Percentiles rank a stretch among this genome's conserved stretches.
These are phyloP conservation scores for Penicillium sp. DNA, from an alignment of 2,329 filamentous ascomycete genomes.

Conservation along the genomic window DNA sequence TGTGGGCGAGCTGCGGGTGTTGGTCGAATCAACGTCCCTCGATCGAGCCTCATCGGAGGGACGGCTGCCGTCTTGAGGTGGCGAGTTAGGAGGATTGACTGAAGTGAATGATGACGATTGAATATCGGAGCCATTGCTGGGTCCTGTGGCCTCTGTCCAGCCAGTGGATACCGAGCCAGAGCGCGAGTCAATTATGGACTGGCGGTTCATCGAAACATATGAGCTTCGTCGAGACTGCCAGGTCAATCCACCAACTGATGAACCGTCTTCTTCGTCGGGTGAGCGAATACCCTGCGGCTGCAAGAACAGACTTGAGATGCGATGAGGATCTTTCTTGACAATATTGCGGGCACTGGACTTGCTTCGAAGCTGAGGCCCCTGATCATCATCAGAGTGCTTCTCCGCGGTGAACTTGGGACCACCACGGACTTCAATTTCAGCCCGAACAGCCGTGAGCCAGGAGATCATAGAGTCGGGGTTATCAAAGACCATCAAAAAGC, in stretches of 20 bases:
- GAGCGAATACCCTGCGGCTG: slow-evolving; percentile 35
- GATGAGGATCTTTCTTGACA: slow-evolving; percentile 45
- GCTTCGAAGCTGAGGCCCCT: slow-evolving; percentile 35
- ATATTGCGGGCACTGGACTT: slow-evolving; percentile 40
- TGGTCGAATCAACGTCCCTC: slow-evolving; percentile 20
- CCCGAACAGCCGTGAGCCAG: slow-evolving; percentile 54
- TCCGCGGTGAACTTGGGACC: slow-evolving; percentile 53
- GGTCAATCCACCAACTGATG: slow-evolving; percentile 27
- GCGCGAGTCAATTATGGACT: slow-evolving; percentile 40
- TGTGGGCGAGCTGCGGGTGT: slow-evolving; percentile 29
- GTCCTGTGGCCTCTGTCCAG: slow-evolving; percentile 32
- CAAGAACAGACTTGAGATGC: slow-evolving; percentile 40
- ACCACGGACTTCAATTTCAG: slow-evolving; percentile 54
- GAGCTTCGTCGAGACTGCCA: slow-evolving; percentile 39
- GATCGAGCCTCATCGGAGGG: slow-evolving; percentile 25
- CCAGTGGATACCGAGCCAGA: slow-evolving; percentile 38
- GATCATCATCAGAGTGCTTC: slow-evolving; percentile 39
- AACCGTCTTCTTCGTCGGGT: slow-evolving; percentile 34
- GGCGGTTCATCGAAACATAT: slow-evolving; percentile 39
- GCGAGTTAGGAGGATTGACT: slow-evolving; percentile 26
- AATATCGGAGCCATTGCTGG: slow-evolving; percentile 24
- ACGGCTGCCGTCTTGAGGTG: slow-evolving; percentile 20
- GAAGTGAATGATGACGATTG: slow-evolving; percentile 28
- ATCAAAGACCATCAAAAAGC: slow-evolving; percentile 52
- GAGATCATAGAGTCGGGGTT: slow-evolving; percentile 52